Percentiles rank a stretch among this genome's conserved stretches.
Conservation (phyloP, 257 asterid genomes). For the Gynochthodes officinalis region DNA sequence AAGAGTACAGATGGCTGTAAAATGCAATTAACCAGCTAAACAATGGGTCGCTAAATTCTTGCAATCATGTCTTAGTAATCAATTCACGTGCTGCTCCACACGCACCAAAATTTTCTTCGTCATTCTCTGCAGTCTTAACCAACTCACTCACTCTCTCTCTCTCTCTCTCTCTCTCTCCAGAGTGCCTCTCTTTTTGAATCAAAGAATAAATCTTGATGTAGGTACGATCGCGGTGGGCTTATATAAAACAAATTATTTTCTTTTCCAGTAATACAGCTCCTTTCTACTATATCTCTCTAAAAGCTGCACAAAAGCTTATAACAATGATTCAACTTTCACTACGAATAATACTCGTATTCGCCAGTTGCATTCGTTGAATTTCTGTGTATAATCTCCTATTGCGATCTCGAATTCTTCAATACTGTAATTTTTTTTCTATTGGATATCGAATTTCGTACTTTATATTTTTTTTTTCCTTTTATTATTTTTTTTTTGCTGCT, state of each 20-base stretch:
- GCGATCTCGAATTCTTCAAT: slow-evolving; percentile 12
- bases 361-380: not conserved
- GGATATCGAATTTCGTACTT: not conserved
- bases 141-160: not conserved
- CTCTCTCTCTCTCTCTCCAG: not conserved
- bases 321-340: not conserved
- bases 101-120: slow-evolving; percentile 1
- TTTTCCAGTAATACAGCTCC: not conserved
- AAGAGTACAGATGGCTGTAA: too few relatives aligned
- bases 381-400: not conserved
- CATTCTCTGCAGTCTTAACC: too few relatives aligned
- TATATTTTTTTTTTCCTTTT: not conserved
- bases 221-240: too few relatives aligned
- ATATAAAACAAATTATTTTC: too few relatives aligned
- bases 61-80: not conserved
- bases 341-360: not conserved
- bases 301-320: not conserved
- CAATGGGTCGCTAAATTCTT: too few relatives aligned
- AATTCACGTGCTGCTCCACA: not conserved
- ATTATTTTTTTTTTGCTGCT: not conserved
- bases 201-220: not conserved
- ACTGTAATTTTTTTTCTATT: not conserved
- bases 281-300: slow-evolving; percentile 1
- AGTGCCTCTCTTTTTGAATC: not conserved
- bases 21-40: not conserved